Evolutionary conservation across 139 green algal species (phyloP), one percentile per base, ranked within the genome.

Genomic region (Yamagishiella unicocca): DNA sequence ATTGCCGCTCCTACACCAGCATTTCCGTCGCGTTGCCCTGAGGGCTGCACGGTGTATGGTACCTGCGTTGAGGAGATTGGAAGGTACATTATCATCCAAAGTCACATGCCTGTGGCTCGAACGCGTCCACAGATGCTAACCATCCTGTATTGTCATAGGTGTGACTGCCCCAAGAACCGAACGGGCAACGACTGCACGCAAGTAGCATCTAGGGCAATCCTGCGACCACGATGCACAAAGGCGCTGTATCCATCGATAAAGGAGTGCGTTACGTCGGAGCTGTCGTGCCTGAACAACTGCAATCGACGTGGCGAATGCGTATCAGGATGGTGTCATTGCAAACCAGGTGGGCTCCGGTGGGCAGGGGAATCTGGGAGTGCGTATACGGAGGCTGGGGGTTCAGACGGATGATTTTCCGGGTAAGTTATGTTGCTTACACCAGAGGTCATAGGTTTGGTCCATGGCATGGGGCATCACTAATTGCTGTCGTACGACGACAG

Each of bases 91-190:
- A n/a, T n/a, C n/a, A n/a, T n/a, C n/a, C 45, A 27, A 42, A 64
- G 0, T 24, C 7, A 29, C 58, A 21, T 21, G 19, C 22, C 58
- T 33, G 19, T 14, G 17, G 58, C 58, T 9, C 58, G 19, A 27
- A 67, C n/a, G 21, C 9, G 27, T 46, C 21, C 67, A 71, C 55
- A 12, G 50, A 58, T 12, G 12, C 50, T 12, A 12, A 58, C 12
- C 17, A 58, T 17, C 12, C 50, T 17, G 50, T 58, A 45, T 78
- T 35, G 29, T 40, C 38, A 38, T 42, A 87, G 81, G 33, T 87
- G 81, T 29, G 81, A 87, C 66, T 87, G 81, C 45, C 81, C 81
- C 33, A 87, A 87, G 35, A 54, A 87, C 66, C n/a, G 43, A 45
- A 78, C 64, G 0, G 81, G 81, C 25, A 24, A 25, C 1, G 46